Conservation (phyloP, 208 protist species). For the Wallacemonas rigidus region DNA sequence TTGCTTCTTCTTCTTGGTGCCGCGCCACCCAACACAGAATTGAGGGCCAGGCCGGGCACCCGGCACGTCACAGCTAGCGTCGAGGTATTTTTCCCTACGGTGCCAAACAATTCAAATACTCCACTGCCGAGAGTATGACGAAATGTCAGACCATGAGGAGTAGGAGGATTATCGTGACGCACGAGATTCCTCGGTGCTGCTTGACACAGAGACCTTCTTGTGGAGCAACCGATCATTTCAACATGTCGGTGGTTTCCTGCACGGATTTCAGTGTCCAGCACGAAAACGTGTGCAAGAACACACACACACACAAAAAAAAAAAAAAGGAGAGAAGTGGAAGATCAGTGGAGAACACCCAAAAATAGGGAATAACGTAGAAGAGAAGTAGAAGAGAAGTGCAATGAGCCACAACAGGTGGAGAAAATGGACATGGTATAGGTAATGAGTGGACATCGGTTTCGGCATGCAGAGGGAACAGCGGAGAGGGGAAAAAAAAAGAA, state of each 20-base stretch:
- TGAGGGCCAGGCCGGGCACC: slow-evolving; percentile 23
- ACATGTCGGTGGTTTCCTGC: too few species aligned
- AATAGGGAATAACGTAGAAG: neutral
- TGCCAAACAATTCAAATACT: neutral
- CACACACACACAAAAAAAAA: neutral
- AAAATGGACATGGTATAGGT: too few species aligned
- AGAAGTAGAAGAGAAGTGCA: too few species aligned
- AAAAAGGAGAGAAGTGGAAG: neutral
- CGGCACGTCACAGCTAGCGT: slow-evolving; percentile 20
- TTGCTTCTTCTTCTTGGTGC: neutral
- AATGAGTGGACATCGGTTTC: too few species aligned
- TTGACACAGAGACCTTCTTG: neutral
- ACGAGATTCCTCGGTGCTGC: neutral
- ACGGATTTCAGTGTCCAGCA: too few species aligned
- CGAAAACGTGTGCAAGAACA: neutral
- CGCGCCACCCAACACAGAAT: slow-evolving; percentile 14
- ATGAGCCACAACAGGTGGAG: too few species aligned
- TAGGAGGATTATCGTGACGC: neutral
- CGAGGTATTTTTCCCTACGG: neutral
- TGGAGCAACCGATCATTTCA: neutral
- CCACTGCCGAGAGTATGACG: neutral
- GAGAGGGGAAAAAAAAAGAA: too few species aligned
- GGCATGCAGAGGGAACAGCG: too few species aligned
- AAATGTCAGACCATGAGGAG: neutral
- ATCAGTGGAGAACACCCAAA: neutral